Evolutionary conservation across 2,329 filamentous ascomycete species (phyloP).

Genomic region (Alternaria rosae): DNA sequence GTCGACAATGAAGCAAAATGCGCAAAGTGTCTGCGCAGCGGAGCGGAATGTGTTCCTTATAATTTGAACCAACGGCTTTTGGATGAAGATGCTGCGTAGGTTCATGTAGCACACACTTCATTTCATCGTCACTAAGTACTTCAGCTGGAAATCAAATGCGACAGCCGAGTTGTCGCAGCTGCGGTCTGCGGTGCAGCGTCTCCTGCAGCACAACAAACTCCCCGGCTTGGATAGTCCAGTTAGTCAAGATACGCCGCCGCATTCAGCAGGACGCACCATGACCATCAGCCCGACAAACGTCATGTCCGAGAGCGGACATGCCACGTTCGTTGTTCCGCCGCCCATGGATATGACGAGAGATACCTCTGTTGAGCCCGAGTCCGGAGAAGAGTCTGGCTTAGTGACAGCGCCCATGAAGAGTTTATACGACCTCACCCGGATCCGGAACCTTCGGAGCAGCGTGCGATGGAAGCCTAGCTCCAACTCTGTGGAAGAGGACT

Average conservation of each 20-base stretch:
- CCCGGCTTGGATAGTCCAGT: slow-evolving; percentile 28
- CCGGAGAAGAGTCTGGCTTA: slow-evolving; percentile 34
- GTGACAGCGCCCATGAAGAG: slow-evolving; percentile 45
- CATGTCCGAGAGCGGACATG: slow-evolving; percentile 32
- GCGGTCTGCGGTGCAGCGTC: slow-evolving; percentile 36
- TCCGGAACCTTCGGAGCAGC: slow-evolving; percentile 42
- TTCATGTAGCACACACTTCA: neutral
- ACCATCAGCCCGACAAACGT: slow-evolving; percentile 35
- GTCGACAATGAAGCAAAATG: slow-evolving; percentile 43
- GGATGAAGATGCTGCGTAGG: slow-evolving; percentile 44
- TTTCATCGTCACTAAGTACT: neutral
- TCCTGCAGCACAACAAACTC: slow-evolving; percentile 38
- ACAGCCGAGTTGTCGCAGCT: slow-evolving; percentile 34
- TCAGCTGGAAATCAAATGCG: slow-evolving; percentile 45
- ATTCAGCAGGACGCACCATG: slow-evolving; percentile 16
- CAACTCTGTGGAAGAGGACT: slow-evolving; percentile 40
- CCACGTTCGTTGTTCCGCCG: slow-evolving; percentile 34
- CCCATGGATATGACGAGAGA: slow-evolving; percentile 47
- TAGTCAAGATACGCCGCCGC: slow-evolving; percentile 20
- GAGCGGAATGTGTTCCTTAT: slow-evolving; percentile 85
- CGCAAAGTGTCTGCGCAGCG: slow-evolving; percentile 43
- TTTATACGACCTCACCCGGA: slow-evolving; percentile 44
- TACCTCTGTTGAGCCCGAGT: slow-evolving; percentile 40
- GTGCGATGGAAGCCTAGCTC: slow-evolving; percentile 32
- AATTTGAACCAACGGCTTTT: slow-evolving; percentile 44